Percentiles rank a stretch among this genome's conserved stretches.
Evolutionary conservation across 257 asterid genomes (phyloP).

Genomic region (Solanum pennellii): DNA sequence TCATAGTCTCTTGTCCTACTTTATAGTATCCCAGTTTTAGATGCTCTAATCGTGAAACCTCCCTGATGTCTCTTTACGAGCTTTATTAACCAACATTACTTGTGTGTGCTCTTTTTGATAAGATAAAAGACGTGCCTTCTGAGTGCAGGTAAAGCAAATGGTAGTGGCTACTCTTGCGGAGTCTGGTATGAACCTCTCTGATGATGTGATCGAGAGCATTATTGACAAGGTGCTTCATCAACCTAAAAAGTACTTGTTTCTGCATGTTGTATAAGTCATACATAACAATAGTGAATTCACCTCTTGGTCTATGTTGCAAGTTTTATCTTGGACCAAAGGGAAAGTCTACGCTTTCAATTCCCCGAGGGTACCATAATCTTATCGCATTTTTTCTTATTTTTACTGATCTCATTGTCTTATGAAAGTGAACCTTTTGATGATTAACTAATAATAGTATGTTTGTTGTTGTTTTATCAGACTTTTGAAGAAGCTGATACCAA

Average conservation of each 20-base stretch:
- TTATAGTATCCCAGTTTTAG: not conserved
- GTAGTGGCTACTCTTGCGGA: slow-evolving; percentile 97
- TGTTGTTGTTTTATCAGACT: slow-evolving; percentile 35
- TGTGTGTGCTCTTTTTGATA: not conserved
- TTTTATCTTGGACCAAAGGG: not conserved
- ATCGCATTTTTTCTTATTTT: not conserved
- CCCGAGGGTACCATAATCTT: not conserved
- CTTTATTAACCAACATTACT: not conserved
- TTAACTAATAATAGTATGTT: not conserved
- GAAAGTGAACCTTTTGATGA: not conserved
- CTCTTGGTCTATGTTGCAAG: not conserved
- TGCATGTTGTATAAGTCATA: not conserved
- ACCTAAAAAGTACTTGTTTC: not conserved
- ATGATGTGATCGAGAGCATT: slow-evolving; percentile 92
- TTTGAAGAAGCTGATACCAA: slow-evolving; percentile 96
- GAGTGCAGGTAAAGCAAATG: slow-evolving; percentile 88
- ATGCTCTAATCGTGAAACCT: not conserved
- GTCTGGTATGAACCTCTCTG: slow-evolving; percentile 97
- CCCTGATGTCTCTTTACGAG: not conserved
- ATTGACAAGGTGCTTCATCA: slow-evolving; percentile 67
- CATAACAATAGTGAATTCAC: not conserved
- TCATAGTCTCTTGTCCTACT: not conserved
- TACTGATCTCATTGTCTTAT: not conserved
- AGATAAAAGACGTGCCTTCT: not conserved
- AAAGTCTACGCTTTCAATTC: not conserved